Conservation (phyloP, 2,329 filamentous ascomycete species). For the Cladophialophora yegresii region DNA sequence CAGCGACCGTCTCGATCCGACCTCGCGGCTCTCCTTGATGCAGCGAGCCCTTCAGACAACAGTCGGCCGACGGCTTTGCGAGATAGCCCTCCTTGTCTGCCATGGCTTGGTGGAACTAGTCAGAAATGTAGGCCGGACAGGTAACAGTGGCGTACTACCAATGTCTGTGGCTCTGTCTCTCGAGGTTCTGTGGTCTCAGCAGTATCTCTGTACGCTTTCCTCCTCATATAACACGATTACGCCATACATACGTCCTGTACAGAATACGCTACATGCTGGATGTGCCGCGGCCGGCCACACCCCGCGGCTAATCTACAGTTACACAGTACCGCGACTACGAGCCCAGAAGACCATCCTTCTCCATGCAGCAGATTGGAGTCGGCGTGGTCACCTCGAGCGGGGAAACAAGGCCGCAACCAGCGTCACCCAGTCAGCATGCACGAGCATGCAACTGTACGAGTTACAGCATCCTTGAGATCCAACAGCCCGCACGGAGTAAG, state of each 20-base stretch:
- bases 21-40: slow-evolving; percentile 47
- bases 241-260: not conserved
- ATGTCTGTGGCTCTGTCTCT: not conserved
- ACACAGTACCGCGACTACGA: not conserved
- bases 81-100: slow-evolving; percentile 22
- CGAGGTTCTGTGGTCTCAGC: not conserved
- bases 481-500: not conserved
- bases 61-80: slow-evolving; percentile 35
- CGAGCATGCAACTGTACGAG: too few relatives aligned
- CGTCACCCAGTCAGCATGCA: not conserved
- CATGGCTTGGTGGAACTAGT: slow-evolving; percentile 3
- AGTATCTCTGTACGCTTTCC: not conserved
- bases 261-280: too few relatives aligned
- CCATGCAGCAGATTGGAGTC: not conserved
- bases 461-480: too few relatives aligned
- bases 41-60: slow-evolving; percentile 46
- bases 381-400: not conserved
- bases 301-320: not conserved
- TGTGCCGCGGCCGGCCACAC: not conserved
- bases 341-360: not conserved
- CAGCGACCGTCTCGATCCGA: slow-evolving; percentile 40
- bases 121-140: not conserved
- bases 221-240: not conserved
- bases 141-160: not conserved
- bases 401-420: not conserved